These are phyloP conservation scores for Entonaema liquescens DNA, from an alignment of 495 filamentous ascomycete species.

Conservation along the genomic window DNA sequence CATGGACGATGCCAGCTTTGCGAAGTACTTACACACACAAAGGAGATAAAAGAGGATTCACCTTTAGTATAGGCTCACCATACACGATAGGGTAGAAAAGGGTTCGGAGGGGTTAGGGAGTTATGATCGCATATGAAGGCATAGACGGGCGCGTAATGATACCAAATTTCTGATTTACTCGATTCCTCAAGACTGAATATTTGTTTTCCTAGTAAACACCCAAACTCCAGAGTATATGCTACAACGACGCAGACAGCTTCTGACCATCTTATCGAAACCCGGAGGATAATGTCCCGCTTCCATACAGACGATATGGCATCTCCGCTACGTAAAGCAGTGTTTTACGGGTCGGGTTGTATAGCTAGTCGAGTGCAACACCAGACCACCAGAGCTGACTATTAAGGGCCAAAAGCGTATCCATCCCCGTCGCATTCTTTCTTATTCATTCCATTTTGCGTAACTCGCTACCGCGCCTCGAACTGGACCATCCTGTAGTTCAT, in stretches of 20 bases:
- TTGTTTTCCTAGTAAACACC: slow-evolving; percentile 15
- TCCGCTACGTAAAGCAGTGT: too few relatives aligned
- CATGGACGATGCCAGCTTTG: slow-evolving; percentile 66
- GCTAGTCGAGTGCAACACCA: background rate
- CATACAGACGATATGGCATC: background rate
- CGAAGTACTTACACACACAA: slow-evolving; percentile 62
- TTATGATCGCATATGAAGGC: background rate
- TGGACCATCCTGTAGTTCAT: slow-evolving; percentile 85
- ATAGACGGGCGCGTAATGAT: slow-evolving; percentile 45
- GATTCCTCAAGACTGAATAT: slow-evolving; percentile 2
- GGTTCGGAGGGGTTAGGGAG: slow-evolving; percentile 8
- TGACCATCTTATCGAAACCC: background rate
- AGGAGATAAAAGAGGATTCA: slow-evolving; percentile 3
- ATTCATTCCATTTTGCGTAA: background rate
- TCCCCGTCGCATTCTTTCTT: background rate
- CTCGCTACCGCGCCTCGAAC: slow-evolving; percentile 83
- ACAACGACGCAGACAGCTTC: background rate
- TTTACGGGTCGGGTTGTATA: background rate
- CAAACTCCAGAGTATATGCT: slow-evolving; percentile 10
- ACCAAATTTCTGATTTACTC: slow-evolving; percentile 51
- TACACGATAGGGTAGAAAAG: slow-evolving; percentile 5
- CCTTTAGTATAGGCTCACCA: background rate
- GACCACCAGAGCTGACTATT: background rate
- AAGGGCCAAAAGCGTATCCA: background rate
- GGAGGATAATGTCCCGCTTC: background rate